Evolutionary conservation across 257 asterid species (phyloP), one percentile per base, ranked within the genome.

Genomic region (Sherardia arvensis): DNA sequence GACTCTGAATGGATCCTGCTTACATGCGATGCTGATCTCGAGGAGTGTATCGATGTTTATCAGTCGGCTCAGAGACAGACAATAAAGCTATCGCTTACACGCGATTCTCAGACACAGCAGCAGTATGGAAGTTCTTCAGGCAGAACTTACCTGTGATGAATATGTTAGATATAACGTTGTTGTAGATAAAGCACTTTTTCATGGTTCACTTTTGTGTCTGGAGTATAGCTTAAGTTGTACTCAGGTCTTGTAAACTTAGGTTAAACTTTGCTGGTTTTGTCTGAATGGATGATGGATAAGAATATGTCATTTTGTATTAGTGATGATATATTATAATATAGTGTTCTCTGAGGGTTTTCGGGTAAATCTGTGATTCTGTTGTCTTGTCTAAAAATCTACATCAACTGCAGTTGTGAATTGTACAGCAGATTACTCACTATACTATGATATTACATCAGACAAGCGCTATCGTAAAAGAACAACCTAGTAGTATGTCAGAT

Each of bases 11-110:
- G 98, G 97, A 95, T 92, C 15, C 64, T 92, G 14, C 51, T 88
- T 38, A 88, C 95, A 7, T 92, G 98, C 17, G 93, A 88, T 40
- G 98, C 91, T 18, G 98, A 92, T 79, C 78, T 92, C 5, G 95
- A 78, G 69, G 97, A 92, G 73, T 88, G 98, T 66, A 66, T 92
- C 2, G 93, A 85, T 27, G 82, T 88, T 22, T 81, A 80, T 65
- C 71, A 74, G 11, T 66, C 87, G 6, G 78, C 84, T 0, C 62
- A 55, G 61, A 75, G 32, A 78, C 83, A 81, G 55, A 87, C 88
- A 11, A 85, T 88, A 33, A 88, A 72, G 87, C 86, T 92, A 17
- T 59, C 73, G 6, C 76, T 91, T 49, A 68, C 78, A 45, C 71
- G 58, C 4, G 77, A 72, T 51, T 66, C 82, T 15, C 86, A 73